A percentile compares a stretch with the other conserved stretches of the same genome.
phyloP scores from a whole-genome alignment of 768 basidiomycete species.

The Mycena chlorophos region DNA sequence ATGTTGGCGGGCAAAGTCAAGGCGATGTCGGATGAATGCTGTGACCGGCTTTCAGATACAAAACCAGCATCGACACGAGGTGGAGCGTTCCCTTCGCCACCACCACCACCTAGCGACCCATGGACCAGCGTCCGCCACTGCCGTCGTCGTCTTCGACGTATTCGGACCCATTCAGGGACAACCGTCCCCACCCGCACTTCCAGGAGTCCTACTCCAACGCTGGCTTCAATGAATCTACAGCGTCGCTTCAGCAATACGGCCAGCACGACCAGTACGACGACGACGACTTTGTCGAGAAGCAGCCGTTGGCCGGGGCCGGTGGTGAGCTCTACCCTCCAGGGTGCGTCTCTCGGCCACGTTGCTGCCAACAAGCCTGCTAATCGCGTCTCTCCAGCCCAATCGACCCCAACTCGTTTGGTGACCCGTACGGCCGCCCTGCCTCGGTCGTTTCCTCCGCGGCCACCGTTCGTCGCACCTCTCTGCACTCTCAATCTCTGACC shows the following conservation, averaged over 20 bases:
- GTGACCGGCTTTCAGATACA: not conserved
- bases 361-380: conserved; percentile 11
- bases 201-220: conserved; percentile 51
- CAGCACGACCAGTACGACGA: conserved; percentile 49
- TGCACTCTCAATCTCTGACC: not conserved
- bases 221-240: conserved; percentile 58
- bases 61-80: not conserved
- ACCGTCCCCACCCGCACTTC: conserved; percentile 61
- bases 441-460: conserved; percentile 56
- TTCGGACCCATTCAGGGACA: conserved; percentile 74
- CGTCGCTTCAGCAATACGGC: conserved; percentile 51
- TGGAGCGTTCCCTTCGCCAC: conserved; percentile 17
- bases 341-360: conserved; percentile 43
- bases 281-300: conserved; percentile 76
- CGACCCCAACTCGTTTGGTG: conserved; percentile 64
- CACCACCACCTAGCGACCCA: conserved; percentile 28
- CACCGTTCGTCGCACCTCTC: conserved; percentile 26
- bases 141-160: conserved; percentile 39
- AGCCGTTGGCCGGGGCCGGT: conserved; percentile 60
- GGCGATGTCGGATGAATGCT: not conserved
- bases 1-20: not conserved
- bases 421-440: conserved; percentile 60
- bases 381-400: conserved; percentile 34
- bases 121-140: conserved; percentile 40
- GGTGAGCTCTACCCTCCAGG: conserved; percentile 75